A percentile compares a stretch with the other conserved stretches of the same genome.
phyloP scores from a whole-genome alignment of 106 monocot species.

The Vanilla planifolia region DNA sequence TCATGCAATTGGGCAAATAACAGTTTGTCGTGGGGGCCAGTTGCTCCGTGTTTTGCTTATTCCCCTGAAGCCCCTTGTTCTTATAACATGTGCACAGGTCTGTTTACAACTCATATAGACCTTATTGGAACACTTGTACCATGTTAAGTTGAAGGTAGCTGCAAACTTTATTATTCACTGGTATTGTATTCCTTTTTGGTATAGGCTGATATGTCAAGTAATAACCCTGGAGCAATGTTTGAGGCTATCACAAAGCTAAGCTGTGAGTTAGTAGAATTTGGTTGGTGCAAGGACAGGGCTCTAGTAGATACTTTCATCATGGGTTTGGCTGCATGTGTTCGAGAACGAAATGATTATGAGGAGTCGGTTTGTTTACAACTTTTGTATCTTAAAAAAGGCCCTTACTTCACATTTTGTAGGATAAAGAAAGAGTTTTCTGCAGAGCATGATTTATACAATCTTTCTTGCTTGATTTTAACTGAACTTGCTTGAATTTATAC shows the following conservation, averaged over 20 bases:
- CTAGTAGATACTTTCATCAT: constrained; percentile 98
- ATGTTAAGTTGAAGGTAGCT: background rate
- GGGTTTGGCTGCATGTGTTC: constrained; percentile 88
- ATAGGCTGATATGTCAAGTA: constrained; percentile 79
- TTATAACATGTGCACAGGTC: constrained; percentile 84
- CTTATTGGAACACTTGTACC: background rate
- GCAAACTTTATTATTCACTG: background rate
- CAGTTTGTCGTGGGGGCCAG: constrained; percentile 85
- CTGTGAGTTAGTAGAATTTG: constrained; percentile 98
- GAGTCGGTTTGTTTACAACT: constrained; percentile 53
- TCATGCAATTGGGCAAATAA: constrained; percentile 75
- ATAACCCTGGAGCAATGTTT: constrained; percentile 77
- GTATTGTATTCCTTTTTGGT: constrained; percentile 7
- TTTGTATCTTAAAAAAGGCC: background rate
- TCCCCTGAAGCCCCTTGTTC: constrained; percentile 87
- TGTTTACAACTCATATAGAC: constrained; percentile 5
- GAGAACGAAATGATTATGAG: constrained; percentile 88
- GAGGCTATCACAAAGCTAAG: constrained; percentile 71
- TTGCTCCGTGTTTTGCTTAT: constrained; percentile 80
- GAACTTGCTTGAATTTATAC: too few species aligned
- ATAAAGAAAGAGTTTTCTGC: background rate
- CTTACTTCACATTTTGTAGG: background rate
- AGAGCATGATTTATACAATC: too few species aligned
- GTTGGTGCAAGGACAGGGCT: constrained; percentile 90
- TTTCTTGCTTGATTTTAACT: too few species aligned